These are phyloP conservation scores for Geotrichum carabidarum DNA, from an alignment of 1,139 yeast genomes.

Conservation along the genomic window DNA sequence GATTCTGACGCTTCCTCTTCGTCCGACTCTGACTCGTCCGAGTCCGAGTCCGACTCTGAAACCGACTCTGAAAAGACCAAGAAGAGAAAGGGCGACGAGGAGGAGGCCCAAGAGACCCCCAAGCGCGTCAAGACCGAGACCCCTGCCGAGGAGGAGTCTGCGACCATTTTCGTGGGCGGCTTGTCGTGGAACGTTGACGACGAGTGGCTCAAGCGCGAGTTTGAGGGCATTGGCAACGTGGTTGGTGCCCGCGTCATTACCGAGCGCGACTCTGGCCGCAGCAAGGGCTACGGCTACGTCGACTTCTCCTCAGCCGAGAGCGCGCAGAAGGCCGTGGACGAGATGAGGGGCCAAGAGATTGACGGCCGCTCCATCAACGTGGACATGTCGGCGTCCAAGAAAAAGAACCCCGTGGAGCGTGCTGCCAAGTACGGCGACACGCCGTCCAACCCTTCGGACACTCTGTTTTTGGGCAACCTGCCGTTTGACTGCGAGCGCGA, in stretches of 20 bases:
- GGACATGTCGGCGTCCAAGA: slow-evolving; percentile 79
- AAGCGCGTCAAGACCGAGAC: slow-evolving; percentile 43
- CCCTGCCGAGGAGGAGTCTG: slow-evolving; percentile 34
- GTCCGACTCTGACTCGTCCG: slow-evolving; percentile 18
- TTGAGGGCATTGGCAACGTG: slow-evolving; percentile 78
- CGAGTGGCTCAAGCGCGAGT: slow-evolving; percentile 84
- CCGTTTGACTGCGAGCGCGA: slow-evolving; percentile 87
- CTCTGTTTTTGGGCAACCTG: slow-evolving; percentile 91
- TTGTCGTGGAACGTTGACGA: slow-evolving; percentile 96
- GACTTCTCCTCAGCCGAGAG: slow-evolving; percentile 72
- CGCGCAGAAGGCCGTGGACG: slow-evolving; percentile 85
- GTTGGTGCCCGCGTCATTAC: slow-evolving; percentile 84
- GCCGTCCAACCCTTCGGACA: slow-evolving; percentile 55
- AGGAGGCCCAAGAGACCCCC: slow-evolving; percentile 34
- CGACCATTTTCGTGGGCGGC: slow-evolving; percentile 93
- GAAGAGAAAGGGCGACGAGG: slow-evolving; percentile 29
- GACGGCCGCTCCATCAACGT: slow-evolving; percentile 96
- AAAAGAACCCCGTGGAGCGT: slow-evolving; percentile 14
- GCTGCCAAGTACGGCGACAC: slow-evolving; percentile 16
- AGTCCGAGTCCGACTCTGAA: slow-evolving; percentile 26
- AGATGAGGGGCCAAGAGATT: slow-evolving; percentile 86
- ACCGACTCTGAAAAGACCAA: slow-evolving; percentile 26
- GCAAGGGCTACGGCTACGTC: slow-evolving; percentile 97
- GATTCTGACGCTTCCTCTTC: slow-evolving; percentile 5
- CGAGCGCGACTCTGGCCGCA: slow-evolving; percentile 88